Evolutionary conservation across 306 rosid genomes (phyloP).

Genomic region (Vicia faba): DNA sequence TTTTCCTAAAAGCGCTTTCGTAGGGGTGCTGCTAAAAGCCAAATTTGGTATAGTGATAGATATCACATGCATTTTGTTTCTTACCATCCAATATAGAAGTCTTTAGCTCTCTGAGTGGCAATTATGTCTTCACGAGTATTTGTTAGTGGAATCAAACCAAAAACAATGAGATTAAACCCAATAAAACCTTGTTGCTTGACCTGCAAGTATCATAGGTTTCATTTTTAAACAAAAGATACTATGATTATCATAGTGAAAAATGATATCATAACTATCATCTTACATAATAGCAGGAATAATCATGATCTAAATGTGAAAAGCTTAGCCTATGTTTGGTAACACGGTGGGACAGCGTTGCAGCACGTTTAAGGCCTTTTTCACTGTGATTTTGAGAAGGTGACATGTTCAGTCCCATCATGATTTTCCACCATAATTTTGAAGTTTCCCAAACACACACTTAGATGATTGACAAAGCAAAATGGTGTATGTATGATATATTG

Average conservation of each 20-base stretch:
- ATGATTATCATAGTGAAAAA: background rate
- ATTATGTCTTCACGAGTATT: constrained; percentile 44
- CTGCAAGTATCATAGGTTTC: constrained; percentile 38
- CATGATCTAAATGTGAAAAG: background rate
- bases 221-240: background rate
- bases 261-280: background rate
- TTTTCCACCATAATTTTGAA: too few species aligned
- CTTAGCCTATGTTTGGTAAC: too few species aligned
- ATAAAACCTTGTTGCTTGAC: constrained; percentile 55
- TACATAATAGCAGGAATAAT: background rate
- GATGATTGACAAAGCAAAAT: background rate
- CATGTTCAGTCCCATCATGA: too few species aligned
- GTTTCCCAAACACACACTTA: background rate
- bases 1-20: too few species aligned
- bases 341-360: too few species aligned
- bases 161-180: constrained; percentile 51
- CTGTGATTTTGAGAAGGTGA: too few species aligned
- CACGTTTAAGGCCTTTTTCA: too few species aligned
- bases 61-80: background rate
- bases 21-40: too few species aligned
- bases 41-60: too few species aligned
- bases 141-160: constrained; percentile 46
- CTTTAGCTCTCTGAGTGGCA: constrained; percentile 54
- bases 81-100: constrained; percentile 56
- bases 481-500: background rate